Evolutionary conservation across 2,329 filamentous ascomycete species (phyloP), one percentile per base, ranked within the genome.

Genomic region (Aspergillus ochraceus): DNA sequence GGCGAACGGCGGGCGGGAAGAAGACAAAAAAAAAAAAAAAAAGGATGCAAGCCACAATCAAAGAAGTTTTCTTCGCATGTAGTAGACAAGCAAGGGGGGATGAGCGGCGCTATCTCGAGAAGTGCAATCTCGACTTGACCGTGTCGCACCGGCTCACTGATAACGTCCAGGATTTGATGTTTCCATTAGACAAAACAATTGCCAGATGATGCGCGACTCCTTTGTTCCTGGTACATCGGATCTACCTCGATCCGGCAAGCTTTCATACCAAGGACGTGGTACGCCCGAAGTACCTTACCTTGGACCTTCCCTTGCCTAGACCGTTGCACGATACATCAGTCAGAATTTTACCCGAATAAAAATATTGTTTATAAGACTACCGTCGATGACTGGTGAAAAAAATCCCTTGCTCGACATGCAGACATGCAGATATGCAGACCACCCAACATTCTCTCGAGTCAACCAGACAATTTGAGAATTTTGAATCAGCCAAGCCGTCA

Each of bases 351-450:
- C 47, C 47, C 26, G 26, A 29, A 29, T 29, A 29, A 29, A 9
- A 29, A 9, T 29, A 26, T 24, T 5, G 4, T 5, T 24, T 24
- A 24, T 24, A 24, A 1, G 24, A 24, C 24, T 6, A 24, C 24
- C 24, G 3, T 49, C 24, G 11, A 19, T 30, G 22, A 51, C 49
- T 51, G 49, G 49, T 51, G 49, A 26, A 19, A 2, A 19, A 5
- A 51, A 19, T 30, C 9, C 49, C 49, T 51, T 51, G 49, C 49
- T 51, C 49, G 24, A 51, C 49, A 51, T 51, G 49, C 47, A 50
- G 47, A 24, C 42, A 29, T 29, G 26, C 26, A 29, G 26, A 29
- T 9, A 29, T n/a, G 22, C 20, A 49, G 24, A 24, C 22, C 29
- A 51, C 17, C 29, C 24, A 51, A 30, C 22, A 10, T 19, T 11